Evolutionary conservation across 345 rosid genomes (phyloP), one percentile per base, ranked within the genome.

Genomic region (Aegle marmelos): DNA sequence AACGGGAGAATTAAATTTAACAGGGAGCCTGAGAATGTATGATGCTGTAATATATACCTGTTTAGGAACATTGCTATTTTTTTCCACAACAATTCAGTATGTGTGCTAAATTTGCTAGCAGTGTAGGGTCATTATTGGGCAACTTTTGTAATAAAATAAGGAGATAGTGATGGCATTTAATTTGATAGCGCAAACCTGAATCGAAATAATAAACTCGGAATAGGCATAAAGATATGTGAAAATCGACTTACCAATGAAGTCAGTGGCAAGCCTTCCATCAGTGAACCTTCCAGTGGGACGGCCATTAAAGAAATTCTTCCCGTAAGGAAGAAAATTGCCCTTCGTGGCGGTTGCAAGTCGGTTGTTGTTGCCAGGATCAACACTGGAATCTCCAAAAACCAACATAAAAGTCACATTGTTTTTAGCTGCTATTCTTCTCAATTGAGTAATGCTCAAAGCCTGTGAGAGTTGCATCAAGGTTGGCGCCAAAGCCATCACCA

Each of bases 341-440:
- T 89, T 92, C 84, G 84, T 39, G 14, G 79, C 9, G 22, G 94
- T 90, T 0, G 74, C 60, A 9, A 90, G 88, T 59, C 72, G 81
- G 79, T 94, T 88, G 86, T 91, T 91, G 65, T 91, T 94, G 2
- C 98, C 97, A 0, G 94, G 85, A 82, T 93, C 98, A 7, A 93
- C 97, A 78, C 95, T 91, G 4, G 94, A 95, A 82, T 95, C 98
- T 31, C 98, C 98, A 50, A 95, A 95, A 30, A 90, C 97, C 64
- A 94, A 16, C 6, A 94, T 81, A 0, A 89, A 88, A 9, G 92
- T 85, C 37, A 93, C 81, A 50, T 94, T 93, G 82, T 87, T 59
- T 70, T 82, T 84, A 0, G 87, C 81, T 2, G 93, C 91, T 78
- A 88, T 10, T 41, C 77, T 84, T 65, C 79, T 81, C 28, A 86